These are phyloP conservation scores for Gautieria morchelliformis DNA, from an alignment of 768 basidiomycete species.

Conservation along the genomic window DNA sequence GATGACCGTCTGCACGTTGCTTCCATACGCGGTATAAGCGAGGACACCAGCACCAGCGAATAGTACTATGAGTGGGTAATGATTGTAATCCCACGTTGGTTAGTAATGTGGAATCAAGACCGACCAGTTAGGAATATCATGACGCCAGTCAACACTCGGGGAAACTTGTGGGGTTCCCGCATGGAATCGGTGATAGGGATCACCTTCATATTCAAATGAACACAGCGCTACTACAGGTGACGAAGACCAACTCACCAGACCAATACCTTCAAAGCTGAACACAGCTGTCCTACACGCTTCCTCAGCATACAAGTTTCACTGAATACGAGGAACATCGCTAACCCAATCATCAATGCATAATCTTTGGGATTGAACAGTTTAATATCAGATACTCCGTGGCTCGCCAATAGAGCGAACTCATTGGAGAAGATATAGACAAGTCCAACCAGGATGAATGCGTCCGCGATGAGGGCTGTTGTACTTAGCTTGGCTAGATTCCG, in stretches of 20 bases:
- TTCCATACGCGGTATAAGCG: slow-evolving; percentile 82
- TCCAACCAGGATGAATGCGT: slow-evolving; percentile 89
- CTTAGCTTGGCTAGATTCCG: slow-evolving; percentile 93
- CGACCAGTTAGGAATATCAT: slow-evolving; percentile 77
- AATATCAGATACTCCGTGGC: slow-evolving; percentile 68
- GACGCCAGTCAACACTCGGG: slow-evolving; percentile 75
- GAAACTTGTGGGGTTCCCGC: slow-evolving; percentile 92
- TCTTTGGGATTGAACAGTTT: slow-evolving; percentile 81
- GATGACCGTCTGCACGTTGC: slow-evolving; percentile 84
- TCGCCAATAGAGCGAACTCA: slow-evolving; percentile 61
- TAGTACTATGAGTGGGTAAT: slow-evolving; percentile 37
- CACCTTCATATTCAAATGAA: slow-evolving; percentile 33
- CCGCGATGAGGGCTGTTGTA: slow-evolving; percentile 84
- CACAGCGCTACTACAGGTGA: neutral
- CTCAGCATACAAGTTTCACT: neutral
- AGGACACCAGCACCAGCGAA: slow-evolving; percentile 85
- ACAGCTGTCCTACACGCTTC: slow-evolving; percentile 68
- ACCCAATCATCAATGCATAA: slow-evolving; percentile 91
- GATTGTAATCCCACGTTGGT: neutral
- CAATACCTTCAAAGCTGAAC: slow-evolving; percentile 97
- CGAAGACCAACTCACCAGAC: slow-evolving; percentile 45
- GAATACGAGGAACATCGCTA: slow-evolving; percentile 17
- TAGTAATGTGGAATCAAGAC: slow-evolving; percentile 12
- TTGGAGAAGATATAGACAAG: slow-evolving; percentile 80
- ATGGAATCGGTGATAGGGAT: slow-evolving; percentile 97